Evolutionary conservation across 108 stramenopile genomes (phyloP), one percentile per base, ranked within the genome.

Genomic region (Epipyxis sp.): DNA sequence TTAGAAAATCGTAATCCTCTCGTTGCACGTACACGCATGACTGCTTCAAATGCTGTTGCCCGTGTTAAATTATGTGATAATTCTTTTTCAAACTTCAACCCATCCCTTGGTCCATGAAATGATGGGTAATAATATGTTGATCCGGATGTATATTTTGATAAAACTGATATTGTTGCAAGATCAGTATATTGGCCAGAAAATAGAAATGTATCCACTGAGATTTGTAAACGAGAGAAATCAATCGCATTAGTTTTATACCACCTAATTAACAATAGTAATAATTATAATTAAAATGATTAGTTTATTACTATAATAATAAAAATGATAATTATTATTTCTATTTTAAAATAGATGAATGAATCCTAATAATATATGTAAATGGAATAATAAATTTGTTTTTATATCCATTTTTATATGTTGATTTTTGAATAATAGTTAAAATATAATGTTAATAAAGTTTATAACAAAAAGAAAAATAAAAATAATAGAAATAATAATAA

Each of bases 241-340:
- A 94, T 80, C 1, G 94, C 98, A 29, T 93, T 94, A 59, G 91
- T 94, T 88, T 95, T 91, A 89, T 95, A 95, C 91, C 92, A 94
- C n/a, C 44, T 79, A 76, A 39, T 54, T n/a, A n/a, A n/a, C n/a
- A n/a, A n/a, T n/a, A n/a, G n/a, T n/a, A n/a, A 57, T n/a, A n/a
- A n/a, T n/a, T 57, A 57, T n/a, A 57, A n/a, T 57, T n/a, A 57
- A 57, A 57, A 57, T n/a, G n/a, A n/a, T n/a, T n/a, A n/a, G n/a
- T n/a, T n/a, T n/a, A n/a, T n/a, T n/a, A n/a, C n/a, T n/a, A n/a
- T n/a, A n/a, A 57, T 57, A 57, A n/a, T n/a, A 57, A 57, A 57
- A n/a, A 57, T n/a, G 25, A 57, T n/a, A 57, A 57, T n/a, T n/a
- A n/a, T n/a, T n/a, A n/a, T n/a, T n/a, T n/a, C n/a, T n/a, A n/a